phyloP scores from a whole-genome alignment of 495 filamentous ascomycete genomes.

The Durotheca rogersii region DNA sequence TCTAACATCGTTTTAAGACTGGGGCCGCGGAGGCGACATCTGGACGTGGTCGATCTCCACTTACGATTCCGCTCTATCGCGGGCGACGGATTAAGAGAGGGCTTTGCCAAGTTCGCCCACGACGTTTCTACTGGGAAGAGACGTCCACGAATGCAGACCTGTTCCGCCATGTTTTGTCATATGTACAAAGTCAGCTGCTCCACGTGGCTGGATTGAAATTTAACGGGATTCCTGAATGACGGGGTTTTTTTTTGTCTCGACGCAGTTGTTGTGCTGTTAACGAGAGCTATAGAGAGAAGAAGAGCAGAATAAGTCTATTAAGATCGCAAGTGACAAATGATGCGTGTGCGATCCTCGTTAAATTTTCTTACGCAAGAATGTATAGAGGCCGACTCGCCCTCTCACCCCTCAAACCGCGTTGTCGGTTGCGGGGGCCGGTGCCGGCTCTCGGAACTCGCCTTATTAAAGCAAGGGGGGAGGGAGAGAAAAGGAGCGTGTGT shows the following conservation, averaged over 20 bases:
- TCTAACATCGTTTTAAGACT: constrained; percentile 25
- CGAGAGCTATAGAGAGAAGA: constrained; percentile 25
- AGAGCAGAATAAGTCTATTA: no score
- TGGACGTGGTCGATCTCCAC: constrained; percentile 22
- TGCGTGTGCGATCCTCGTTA: no score
- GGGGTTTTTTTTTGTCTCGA: no score
- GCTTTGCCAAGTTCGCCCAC: constrained; percentile 23
- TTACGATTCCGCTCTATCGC: constrained; percentile 10
- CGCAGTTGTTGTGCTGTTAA: constrained; percentile 11
- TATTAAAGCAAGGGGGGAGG: constrained; percentile 22
- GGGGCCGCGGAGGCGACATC: constrained; percentile 23
- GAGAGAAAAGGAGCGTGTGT: no score
- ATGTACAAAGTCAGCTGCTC: constrained; percentile 28
- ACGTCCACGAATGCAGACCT: constrained; percentile 19
- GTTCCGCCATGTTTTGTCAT: constrained; percentile 15
- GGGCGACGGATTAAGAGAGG: constrained; percentile 3
- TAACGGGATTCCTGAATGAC: constrained; percentile 12
- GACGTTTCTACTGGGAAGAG: constrained; percentile 25
- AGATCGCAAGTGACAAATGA: no score
- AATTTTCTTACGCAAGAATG: no score
- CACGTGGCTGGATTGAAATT: constrained; percentile 14
- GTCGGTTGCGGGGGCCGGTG: no score
- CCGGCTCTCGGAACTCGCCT: constrained; percentile 9
- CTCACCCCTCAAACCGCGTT: no score
- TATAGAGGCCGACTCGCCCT: no score